Base-by-base conservation (phyloP, 2,329 filamentous ascomycete genomes). In the Alternaria solani region DNA sequence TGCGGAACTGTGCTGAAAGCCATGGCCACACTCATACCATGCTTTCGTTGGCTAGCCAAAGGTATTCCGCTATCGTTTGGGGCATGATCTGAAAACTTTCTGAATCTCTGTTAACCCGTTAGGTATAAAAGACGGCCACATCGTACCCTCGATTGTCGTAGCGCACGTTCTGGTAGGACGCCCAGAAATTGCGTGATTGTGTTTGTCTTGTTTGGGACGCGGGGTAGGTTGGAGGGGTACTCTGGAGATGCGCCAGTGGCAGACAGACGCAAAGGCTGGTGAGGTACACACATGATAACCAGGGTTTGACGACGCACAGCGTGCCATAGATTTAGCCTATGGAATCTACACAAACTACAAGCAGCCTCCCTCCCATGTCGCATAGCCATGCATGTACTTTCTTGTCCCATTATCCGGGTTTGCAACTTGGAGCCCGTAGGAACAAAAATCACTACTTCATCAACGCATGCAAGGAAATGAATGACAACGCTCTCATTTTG, bases 281-380 rank as follows among this genome's bases (percentile, higher is more conserved):
- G 9, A 25, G 20, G 12, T 38, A 8, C 46, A 26, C 34, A 36
- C 23, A 38, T 25, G 20, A 48, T 4, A 26, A 26, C 14, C 25
- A 26, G 20, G 32, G n/a, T 34, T 49, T 12, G 36, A 25, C 9
- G 12, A 18, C 28, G 43, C 36, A 59, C n/a, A 48, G 28, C n/a
- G 36, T 55, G 28, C 34, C 23, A 59, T 59, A 39, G 28, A 48
- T 55, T 26, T 28, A 55, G 32, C 56, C 8, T 51, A 51, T 23
- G 20, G 51, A 48, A 48, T 55, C 36, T 55, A 59, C 30, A 23
- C 26, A 55, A 55, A 42, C 30, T 16, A 59, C 56, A 55, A 20
- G 34, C n/a, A 48, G 43, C 51, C 56, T 58, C 56, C 51, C 26
- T 58, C 56, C 51, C 26, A 14, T 18, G 14, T 41, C 23, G 18